Conservation (phyloP, 2,329 filamentous ascomycete species). For the Penicillium psychrosexuale region DNA sequence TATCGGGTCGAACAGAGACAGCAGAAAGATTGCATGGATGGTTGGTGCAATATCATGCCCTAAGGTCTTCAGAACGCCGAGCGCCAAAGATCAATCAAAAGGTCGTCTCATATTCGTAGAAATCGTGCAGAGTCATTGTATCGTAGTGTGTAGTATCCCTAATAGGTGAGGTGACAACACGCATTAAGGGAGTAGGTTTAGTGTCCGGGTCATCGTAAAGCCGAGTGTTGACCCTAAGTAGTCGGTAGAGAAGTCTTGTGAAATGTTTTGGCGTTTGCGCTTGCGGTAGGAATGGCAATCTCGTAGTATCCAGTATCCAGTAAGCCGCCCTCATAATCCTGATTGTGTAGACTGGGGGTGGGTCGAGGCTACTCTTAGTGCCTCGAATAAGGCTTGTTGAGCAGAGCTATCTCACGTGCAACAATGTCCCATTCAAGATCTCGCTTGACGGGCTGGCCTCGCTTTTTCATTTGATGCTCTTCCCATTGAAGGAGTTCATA, state of each 20-base stretch:
- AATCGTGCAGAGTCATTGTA: slow-evolving; percentile 20
- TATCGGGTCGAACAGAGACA: neutral
- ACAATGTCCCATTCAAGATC: slow-evolving; percentile 92
- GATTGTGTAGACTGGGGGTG: neutral
- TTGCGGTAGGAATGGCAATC: neutral
- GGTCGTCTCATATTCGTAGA: slow-evolving; percentile 15
- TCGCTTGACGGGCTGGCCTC: slow-evolving; percentile 57
- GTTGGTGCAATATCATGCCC: slow-evolving; percentile 6
- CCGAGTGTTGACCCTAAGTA: neutral
- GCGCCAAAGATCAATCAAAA: slow-evolving; percentile 19
- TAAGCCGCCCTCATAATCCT: neutral
- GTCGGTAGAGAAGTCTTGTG: neutral
- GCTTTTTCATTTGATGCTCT: slow-evolving; percentile 63
- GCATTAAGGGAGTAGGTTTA: neutral
- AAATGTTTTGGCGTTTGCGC: neutral
- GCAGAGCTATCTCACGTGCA: slow-evolving; percentile 82
- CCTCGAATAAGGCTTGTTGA: slow-evolving; percentile 91
- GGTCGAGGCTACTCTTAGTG: slow-evolving; percentile 21
- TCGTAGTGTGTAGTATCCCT: neutral
- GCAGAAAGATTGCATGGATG: slow-evolving; percentile 5
- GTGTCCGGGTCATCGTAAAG: neutral
- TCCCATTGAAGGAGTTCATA: slow-evolving; percentile 96
- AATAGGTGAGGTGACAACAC: slow-evolving; percentile 3
- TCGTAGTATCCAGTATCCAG: no score
- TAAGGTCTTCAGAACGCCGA: slow-evolving; percentile 14